Base-by-base conservation (phyloP, 1,284 basidiomycete genomes). In the Dichomitus squalens region DNA sequence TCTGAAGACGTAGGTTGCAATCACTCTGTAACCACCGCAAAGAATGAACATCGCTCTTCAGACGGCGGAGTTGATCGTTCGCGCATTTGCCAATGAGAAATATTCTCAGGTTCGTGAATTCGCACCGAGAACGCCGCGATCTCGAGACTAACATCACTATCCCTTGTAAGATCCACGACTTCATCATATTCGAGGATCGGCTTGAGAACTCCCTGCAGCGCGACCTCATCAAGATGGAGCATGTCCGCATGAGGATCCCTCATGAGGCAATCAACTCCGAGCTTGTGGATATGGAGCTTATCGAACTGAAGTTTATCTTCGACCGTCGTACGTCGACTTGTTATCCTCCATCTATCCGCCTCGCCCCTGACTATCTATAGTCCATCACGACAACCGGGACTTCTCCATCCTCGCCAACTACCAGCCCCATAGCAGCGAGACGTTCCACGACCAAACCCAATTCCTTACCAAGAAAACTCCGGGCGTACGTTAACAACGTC, bases 351-450 rank as follows among this genome's bases (percentile, higher is more conserved):
- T 18, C 7, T 31, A 7, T 49, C 23, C 16, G 23, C 0, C 8
- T 20, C 12, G 21, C n/a, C 35, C 9, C 34, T 36, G 18, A 38
- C 34, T 2, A n/a, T 11, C 9, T 12, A 25, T 53, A 89, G 87
- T 77, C 53, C 88, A 92, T 60, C 79, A 87, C 57, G 92, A 95
- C 70, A 94, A 95, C 70, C 86, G 92, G 7, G 93, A 95, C 73
- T 87, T 87, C 64, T 78, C 79, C 44, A 86, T 93, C 54, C 74
- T 94, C n/a, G 83, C 88, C 9, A 86, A 86, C 68, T 90, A 91
- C 66, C 92, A 94, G 67, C 88, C 89, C 1, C 75, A 70, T 38
- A 70, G 67, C 35, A 76, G 75, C 20, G 69, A 74, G 11, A 75
- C 78, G 3, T 79, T 92, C 56, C 79, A 86, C 61, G 73, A 85